phyloP scores from a whole-genome alignment of 176 grass and related monocot species.

The Luzula sylvatica region DNA sequence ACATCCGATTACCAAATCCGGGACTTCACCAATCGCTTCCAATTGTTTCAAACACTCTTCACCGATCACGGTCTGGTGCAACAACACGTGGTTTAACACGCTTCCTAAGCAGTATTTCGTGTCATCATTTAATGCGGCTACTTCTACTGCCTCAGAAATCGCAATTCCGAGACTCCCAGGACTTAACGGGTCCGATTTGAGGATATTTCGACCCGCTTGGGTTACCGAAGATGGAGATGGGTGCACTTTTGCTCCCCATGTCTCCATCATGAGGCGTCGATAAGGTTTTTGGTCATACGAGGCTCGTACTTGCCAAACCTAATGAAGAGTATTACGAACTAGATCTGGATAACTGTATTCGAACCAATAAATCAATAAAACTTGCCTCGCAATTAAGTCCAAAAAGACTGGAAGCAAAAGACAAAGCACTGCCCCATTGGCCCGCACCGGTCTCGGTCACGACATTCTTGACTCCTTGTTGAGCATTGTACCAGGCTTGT shows the following conservation, averaged over 20 bases:
- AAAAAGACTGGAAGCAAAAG: conserved; percentile 89
- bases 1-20: conserved; percentile 74
- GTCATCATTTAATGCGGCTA: conserved; percentile 42
- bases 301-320: conserved; percentile 94
- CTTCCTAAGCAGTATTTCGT: conserved; percentile 97
- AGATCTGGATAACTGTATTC: no score
- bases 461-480: conserved; percentile 64
- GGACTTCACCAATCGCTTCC: conserved; percentile 46
- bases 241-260: conserved; percentile 89
- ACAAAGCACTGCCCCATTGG: conserved; percentile 89
- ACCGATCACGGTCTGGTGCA: conserved; percentile 89
- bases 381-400: conserved; percentile 70
- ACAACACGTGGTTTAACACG: conserved; percentile 87
- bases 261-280: conserved; percentile 86
- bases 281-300: conserved; percentile 98
- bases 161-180: conserved; percentile 90
- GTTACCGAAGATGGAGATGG: conserved; percentile 64
- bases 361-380: background rate
- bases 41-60: conserved; percentile 86
- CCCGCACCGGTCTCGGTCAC: conserved; percentile 90
- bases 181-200: conserved; percentile 43
- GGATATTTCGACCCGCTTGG: conserved; percentile 41
- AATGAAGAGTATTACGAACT: background rate
- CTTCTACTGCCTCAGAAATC: conserved; percentile 93
- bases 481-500: conserved; percentile 81